Evolutionary conservation across 169 alveolate genomes (phyloP), one percentile per base, ranked within the genome.

Genomic region (Plasmodium gonderi): DNA sequence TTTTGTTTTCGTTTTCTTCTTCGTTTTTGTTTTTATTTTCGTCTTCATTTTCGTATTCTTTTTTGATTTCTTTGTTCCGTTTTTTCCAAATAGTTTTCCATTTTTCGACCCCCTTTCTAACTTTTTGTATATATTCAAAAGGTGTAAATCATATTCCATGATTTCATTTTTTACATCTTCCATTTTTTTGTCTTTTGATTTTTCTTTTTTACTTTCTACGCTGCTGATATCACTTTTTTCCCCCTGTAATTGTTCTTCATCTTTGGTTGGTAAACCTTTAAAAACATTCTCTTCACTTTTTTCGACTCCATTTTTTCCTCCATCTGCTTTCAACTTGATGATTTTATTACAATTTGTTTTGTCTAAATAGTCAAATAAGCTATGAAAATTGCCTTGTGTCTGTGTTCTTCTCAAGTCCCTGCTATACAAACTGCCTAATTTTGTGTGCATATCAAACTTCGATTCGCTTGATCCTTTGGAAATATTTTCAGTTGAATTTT

Each of bases 101-200:
- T 51, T 83, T 74, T 51, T 83, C 65, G 64, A 23, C 11, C 76
- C 76, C 33, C 38, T 83, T 45, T 72, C 92, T 42, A 83, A 83
- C 65, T 72, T 83, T 64, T 83, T 83, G 76, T 83, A 83, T 72
- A 83, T 11, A 12, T 76, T 83, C 67, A 72, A 60, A n/a, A 83
- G 60, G 64, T 83, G 74, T 36, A 83, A 44, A 64, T 83, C 92
- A 38, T 60, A 83, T 31, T 68, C 83, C 74, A 69, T 72, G 20
- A 83, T 83, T 72, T 83, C 82, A 47, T 69, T 83, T 83, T 49
- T 83, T 44, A 83, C 29, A 9, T 69, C 60, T 40, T 83, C 92
- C 45, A 72, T 69, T 33, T 72, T 83, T 31, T 44, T 69, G 7
- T 69, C 65, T 42, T 83, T 72, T 40, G 40, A 3, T 76, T 72